Evolutionary conservation across 2,329 filamentous ascomycete species (phyloP).

Genomic region (Penicillium freii): DNA sequence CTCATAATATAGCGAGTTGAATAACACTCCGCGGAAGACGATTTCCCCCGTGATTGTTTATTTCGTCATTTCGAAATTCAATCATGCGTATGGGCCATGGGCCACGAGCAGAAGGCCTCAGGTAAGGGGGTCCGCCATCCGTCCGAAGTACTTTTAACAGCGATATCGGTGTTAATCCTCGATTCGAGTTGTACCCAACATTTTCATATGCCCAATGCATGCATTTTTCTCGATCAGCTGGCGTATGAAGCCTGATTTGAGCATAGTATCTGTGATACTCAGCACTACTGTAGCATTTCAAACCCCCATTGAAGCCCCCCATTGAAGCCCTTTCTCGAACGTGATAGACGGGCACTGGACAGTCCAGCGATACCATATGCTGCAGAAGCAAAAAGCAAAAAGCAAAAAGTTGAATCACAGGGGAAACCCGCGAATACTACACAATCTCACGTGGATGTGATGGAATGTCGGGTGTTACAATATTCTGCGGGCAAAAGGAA

Average conservation of each 20-base stretch:
- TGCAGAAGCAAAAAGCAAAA: not conserved
- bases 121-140: not conserved
- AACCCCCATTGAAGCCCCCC: not conserved
- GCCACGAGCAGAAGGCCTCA: not conserved
- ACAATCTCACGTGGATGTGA: not conserved
- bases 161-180: not conserved
- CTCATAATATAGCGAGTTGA: not conserved
- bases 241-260: not conserved
- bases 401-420: not conserved
- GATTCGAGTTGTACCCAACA: not conserved
- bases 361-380: not conserved
- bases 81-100: not conserved
- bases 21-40: not conserved
- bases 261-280: not conserved
- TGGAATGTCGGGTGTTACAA: not conserved
- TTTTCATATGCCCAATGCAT: not conserved
- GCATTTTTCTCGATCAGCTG: not conserved
- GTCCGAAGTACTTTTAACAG: not conserved
- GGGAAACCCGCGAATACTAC: not conserved
- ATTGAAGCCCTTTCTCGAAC: not conserved
- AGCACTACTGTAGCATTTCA: constrained; percentile 5
- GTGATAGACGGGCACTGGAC: not conserved
- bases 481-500: not conserved
- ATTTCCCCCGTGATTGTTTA: not conserved
- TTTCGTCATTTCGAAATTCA: not conserved